A percentile compares a stretch with the other conserved stretches of the same genome.
These are phyloP conservation scores for Phyllosticta capitalensis DNA, from an alignment of 2,329 filamentous ascomycete species.

Conservation along the genomic window DNA sequence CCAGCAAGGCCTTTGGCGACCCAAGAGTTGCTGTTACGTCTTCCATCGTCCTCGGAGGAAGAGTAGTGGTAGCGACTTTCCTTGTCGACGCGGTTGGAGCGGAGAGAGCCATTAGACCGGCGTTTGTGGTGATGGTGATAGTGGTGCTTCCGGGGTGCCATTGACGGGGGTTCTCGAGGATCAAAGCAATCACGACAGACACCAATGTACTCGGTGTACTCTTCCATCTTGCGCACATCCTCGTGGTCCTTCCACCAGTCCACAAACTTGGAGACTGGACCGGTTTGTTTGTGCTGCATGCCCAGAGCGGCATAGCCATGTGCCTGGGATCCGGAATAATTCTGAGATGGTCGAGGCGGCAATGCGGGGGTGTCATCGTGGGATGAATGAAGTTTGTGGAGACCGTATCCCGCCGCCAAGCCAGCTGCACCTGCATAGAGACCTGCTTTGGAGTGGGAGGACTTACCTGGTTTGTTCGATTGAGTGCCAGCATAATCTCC, in stretches of 20 bases:
- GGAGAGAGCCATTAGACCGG: slow-evolving; percentile 36
- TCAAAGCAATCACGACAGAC: slow-evolving; percentile 58
- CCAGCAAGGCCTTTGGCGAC: slow-evolving; percentile 46
- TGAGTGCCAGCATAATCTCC: no score
- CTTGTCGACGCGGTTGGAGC: slow-evolving; percentile 46
- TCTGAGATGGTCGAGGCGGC: slow-evolving; percentile 9
- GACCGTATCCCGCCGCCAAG: slow-evolving; percentile 37
- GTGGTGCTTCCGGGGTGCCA: slow-evolving; percentile 53
- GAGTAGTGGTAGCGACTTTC: slow-evolving; percentile 45
- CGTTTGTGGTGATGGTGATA: slow-evolving; percentile 44
- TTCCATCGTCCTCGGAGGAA: slow-evolving; percentile 44
- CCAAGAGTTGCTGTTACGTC: slow-evolving; percentile 40
- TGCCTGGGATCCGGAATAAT: neutral
- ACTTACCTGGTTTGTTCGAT: neutral
- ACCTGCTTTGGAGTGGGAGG: slow-evolving; percentile 34
- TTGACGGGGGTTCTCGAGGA: slow-evolving; percentile 43
- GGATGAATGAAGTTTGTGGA: slow-evolving; percentile 32
- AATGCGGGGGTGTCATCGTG: slow-evolving; percentile 20
- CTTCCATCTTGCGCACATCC: slow-evolving; percentile 56
- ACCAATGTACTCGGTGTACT: slow-evolving; percentile 58
- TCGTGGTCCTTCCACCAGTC: slow-evolving; percentile 56
- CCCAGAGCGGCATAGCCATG: slow-evolving; percentile 17
- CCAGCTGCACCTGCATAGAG: slow-evolving; percentile 38
- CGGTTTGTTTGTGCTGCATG: slow-evolving; percentile 44
- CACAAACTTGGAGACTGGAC: slow-evolving; percentile 46